A percentile compares a stretch with the other conserved stretches of the same genome.
Conservation (phyloP, 1,284 basidiomycete genomes). For the Fomitiporia mediterranea region DNA sequence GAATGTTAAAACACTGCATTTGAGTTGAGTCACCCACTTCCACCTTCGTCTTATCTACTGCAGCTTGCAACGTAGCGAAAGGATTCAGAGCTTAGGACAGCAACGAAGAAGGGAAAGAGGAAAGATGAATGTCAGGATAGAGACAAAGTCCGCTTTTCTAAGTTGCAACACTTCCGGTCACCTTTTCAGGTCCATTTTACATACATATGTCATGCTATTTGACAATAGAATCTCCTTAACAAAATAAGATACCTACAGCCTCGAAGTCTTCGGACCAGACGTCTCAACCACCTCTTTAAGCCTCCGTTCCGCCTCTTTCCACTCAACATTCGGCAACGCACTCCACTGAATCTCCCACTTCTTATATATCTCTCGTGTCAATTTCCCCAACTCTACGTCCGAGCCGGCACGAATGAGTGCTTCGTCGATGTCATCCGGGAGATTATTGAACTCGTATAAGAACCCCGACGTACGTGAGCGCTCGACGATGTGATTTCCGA, state of each 20-base stretch:
- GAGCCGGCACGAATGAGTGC: background rate
- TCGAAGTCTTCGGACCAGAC: background rate
- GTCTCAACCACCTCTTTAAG: background rate
- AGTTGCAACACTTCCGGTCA: no score
- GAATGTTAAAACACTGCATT: no score
- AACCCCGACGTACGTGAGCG: conserved; percentile 11
- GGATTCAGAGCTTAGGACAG: no score
- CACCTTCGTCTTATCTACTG: no score
- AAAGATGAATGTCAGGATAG: no score
- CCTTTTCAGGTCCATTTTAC: no score
- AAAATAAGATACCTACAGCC: background rate
- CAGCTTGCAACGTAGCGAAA: no score
- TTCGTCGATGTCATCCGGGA: conserved; percentile 2
- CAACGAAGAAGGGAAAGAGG: no score
- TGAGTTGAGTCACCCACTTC: no score
- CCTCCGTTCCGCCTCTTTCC: conserved; percentile 10
- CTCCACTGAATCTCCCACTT: conserved; percentile 30
- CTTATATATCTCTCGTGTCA: conserved; percentile 28
- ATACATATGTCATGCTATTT: no score
- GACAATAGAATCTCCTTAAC: background rate
- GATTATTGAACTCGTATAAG: conserved; percentile 16
- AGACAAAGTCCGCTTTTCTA: no score
- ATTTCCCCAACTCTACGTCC: conserved; percentile 24
- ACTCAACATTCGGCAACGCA: conserved; percentile 18
- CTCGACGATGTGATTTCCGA: conserved; percentile 15